phyloP scores from a whole-genome alignment of 805 yeast genomes.

The Starmerella roubikii region DNA sequence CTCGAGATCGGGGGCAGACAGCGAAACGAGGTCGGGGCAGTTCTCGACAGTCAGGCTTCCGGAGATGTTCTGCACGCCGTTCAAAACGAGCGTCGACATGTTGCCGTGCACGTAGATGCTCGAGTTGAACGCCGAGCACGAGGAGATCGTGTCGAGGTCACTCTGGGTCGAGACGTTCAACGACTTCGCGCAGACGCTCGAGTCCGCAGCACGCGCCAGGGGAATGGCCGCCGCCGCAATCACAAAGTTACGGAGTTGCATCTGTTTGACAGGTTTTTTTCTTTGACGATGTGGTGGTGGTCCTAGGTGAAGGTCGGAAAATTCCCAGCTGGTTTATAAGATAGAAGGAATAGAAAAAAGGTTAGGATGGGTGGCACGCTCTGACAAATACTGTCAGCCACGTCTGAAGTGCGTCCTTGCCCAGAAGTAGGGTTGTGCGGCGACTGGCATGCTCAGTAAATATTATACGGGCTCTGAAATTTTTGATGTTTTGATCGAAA shows the following conservation, averaged over 20 bases:
- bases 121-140: constrained; percentile 74
- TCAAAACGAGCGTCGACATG: constrained; percentile 37
- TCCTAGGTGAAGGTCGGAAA: too few relatives aligned
- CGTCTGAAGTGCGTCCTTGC: too few relatives aligned
- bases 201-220: constrained; percentile 9
- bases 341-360: too few relatives aligned
- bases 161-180: constrained; percentile 69
- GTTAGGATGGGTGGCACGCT: too few relatives aligned
- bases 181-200: constrained; percentile 23
- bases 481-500: too few relatives aligned
- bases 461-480: too few relatives aligned
- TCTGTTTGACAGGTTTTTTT: too few relatives aligned
- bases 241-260: constrained; percentile 12
- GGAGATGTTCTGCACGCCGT: constrained; percentile 60
- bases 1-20: constrained; percentile 69
- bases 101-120: constrained; percentile 58
- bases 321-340: too few relatives aligned
- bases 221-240: constrained; percentile 14
- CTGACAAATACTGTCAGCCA: too few relatives aligned
- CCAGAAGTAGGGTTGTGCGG: too few relatives aligned
- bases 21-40: constrained; percentile 45
- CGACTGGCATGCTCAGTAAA: too few relatives aligned
- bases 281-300: too few relatives aligned
- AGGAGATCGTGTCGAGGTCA: constrained; percentile 57
- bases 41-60: constrained; percentile 62